Base-by-base conservation (phyloP, 1,284 basidiomycete species). In the Mycosarcoma maydis region DNA sequence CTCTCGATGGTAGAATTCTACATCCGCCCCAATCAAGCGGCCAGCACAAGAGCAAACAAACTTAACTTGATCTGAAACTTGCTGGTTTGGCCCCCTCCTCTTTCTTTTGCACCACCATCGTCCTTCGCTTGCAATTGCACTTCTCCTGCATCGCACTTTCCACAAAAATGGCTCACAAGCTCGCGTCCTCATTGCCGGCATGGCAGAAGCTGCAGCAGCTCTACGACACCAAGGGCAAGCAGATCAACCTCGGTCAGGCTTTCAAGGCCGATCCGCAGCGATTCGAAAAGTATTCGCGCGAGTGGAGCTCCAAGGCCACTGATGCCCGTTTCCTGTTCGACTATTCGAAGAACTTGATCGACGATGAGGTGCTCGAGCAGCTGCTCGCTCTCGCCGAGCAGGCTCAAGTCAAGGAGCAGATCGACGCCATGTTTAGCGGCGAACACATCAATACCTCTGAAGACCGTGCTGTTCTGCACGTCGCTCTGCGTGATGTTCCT, bases 391-490 rank as follows among this genome's bases (percentile, higher is more conserved):
- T 98, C 61, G 92, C 89, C 22, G 87, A 88, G 62, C 93, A 98
- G 84, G 93, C 94, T 26, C 83, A 88, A 55, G 88, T 98, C 64
- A 92, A 96, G 86, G 82, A 86, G 47, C 89, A 88, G 83, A 88
- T 94, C 50, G 91, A 98, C 82, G 89, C 89, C 83, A 96, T 98
- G 94, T 98, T 94, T 82, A 83, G 88, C 2, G 95, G 96, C 53
- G 88, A 92, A 83, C 95, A 97, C 84, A 97, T 98, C 87, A 98
- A 98, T 86, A 94, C 93, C 17, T 95, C 93, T 22, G 95, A 98
- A 83, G 94, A 91, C 81, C 92, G 95, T 57, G 91, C 96, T 6
- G 95, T 98, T 7, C 87, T 98, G 3, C 95, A 98, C 83, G 86
- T 97, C 65, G 95, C 96, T 6, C 88, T 98, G 44, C 89, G 95